A percentile compares a stretch with the other conserved stretches of the same genome.
Evolutionary conservation across 2,329 filamentous ascomycete genomes (phyloP).

Genomic region (Aspergillus cejpii): DNA sequence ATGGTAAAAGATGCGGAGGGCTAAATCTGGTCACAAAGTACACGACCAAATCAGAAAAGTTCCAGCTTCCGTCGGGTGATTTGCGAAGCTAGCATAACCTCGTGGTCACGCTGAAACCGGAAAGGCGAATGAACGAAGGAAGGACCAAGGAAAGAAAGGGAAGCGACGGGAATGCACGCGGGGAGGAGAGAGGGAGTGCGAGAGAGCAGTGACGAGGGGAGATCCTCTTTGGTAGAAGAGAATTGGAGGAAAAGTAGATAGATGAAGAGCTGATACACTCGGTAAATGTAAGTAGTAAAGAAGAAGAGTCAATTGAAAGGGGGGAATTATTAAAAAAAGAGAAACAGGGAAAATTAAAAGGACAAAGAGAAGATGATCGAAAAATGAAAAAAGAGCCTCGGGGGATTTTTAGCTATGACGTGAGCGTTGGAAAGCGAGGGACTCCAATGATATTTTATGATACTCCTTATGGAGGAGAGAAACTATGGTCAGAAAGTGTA

Average conservation of each 20-base stretch:
- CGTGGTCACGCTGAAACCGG: slow-evolving; percentile 22
- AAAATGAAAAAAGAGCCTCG: slow-evolving; percentile 22
- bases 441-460: neutral
- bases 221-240: neutral
- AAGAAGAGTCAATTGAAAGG: neutral
- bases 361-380: slow-evolving; percentile 1
- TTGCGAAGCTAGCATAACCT: slow-evolving; percentile 30
- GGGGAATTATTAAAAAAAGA: neutral
- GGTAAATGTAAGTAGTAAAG: neutral
- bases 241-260: neutral
- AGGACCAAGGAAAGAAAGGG: neutral
- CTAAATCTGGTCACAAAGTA: slow-evolving; percentile 15
- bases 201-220: neutral
- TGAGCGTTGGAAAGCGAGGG: slow-evolving; percentile 15
- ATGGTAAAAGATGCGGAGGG: slow-evolving; percentile 22
- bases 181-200: neutral
- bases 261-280: neutral
- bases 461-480: slow-evolving; percentile 1
- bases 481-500: neutral
- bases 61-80: slow-evolving; percentile 28
- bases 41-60: slow-evolving; percentile 22
- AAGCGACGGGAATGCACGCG: slow-evolving; percentile 1
- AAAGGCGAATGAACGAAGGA: slow-evolving; percentile 1
- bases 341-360: slow-evolving; percentile 1
- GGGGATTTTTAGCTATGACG: slow-evolving; percentile 24